phyloP scores from a whole-genome alignment of 768 basidiomycete species.

The Collybia nuda region DNA sequence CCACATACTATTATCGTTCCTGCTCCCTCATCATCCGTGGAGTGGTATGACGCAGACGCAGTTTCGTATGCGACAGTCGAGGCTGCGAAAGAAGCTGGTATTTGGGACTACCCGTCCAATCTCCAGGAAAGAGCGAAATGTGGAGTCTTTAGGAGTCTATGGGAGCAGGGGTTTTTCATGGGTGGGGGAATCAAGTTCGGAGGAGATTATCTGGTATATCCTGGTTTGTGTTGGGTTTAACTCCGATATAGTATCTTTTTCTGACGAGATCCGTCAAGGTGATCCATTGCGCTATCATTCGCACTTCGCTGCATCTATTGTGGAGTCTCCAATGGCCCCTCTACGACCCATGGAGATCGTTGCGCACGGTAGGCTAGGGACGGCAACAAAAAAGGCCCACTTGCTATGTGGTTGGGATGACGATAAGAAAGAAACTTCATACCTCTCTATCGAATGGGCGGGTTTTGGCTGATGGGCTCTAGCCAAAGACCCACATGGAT shows the following conservation, averaged over 20 bases:
- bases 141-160: conserved; percentile 75
- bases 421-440: conserved; percentile 59
- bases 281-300: conserved; percentile 97
- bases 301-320: conserved; percentile 86
- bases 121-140: conserved; percentile 72
- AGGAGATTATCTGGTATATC: conserved; percentile 95
- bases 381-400: conserved; percentile 96
- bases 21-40: conserved; percentile 55
- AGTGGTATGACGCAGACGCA: conserved; percentile 62
- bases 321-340: conserved; percentile 56
- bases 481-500: too few species aligned
- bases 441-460: conserved; percentile 88
- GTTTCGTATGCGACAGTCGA: conserved; percentile 54
- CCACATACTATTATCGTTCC: conserved; percentile 59
- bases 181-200: conserved; percentile 93
- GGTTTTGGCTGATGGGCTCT: conserved; percentile 69
- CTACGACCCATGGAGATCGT: conserved; percentile 92
- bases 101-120: conserved; percentile 77
- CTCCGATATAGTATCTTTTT: background rate
- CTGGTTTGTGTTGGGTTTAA: conserved; percentile 54
- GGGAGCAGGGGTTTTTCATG: conserved; percentile 84
- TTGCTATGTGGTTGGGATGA: conserved; percentile 89
- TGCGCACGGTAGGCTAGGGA: conserved; percentile 92
- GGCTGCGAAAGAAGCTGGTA: conserved; percentile 60
- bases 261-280: conserved; percentile 41